These are phyloP conservation scores for Saturnispora bothae DNA, from an alignment of 805 yeast species.

Conservation along the genomic window DNA sequence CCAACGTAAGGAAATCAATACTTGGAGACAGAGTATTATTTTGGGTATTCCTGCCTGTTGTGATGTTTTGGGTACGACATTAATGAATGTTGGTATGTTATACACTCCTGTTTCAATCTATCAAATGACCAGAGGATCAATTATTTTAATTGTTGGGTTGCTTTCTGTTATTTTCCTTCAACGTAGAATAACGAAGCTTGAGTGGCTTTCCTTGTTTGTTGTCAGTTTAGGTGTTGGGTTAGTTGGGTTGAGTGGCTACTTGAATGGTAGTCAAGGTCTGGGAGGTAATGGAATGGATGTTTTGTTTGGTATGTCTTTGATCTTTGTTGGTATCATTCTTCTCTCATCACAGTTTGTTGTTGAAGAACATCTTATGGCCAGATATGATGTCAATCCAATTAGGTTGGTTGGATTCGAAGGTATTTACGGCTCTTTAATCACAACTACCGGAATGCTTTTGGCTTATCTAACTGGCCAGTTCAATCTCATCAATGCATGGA, in stretches of 20 bases:
- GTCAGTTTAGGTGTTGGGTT: constrained; percentile 60
- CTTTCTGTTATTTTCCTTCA: constrained; percentile 55
- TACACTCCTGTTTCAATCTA: constrained; percentile 71
- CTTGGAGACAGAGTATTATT: constrained; percentile 23
- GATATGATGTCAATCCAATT: constrained; percentile 46
- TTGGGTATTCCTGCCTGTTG: constrained; percentile 57
- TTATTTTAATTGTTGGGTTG: constrained; percentile 66
- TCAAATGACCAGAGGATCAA: constrained; percentile 78
- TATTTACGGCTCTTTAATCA: constrained; percentile 43
- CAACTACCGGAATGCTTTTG: constrained; percentile 35
- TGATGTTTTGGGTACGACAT: constrained; percentile 64
- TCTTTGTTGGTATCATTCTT: constrained; percentile 53
- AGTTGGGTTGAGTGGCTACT: constrained; percentile 63
- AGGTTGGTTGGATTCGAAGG: constrained; percentile 70
- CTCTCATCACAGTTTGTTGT: constrained; percentile 70
- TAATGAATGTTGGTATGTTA: constrained; percentile 64
- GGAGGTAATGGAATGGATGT: constrained; percentile 21
- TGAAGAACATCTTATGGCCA: constrained; percentile 57
- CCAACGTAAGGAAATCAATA: constrained; percentile 10
- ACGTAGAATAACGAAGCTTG: constrained; percentile 43
- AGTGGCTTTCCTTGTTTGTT: constrained; percentile 57
- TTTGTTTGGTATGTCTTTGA: constrained; percentile 45
- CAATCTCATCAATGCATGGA: constrained; percentile 42
- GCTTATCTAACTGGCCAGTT: constrained; percentile 40
- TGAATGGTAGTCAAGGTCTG: constrained; percentile 10